Evolutionary conservation across 1,139 yeast genomes (phyloP).

Genomic region (Taphrina communis): DNA sequence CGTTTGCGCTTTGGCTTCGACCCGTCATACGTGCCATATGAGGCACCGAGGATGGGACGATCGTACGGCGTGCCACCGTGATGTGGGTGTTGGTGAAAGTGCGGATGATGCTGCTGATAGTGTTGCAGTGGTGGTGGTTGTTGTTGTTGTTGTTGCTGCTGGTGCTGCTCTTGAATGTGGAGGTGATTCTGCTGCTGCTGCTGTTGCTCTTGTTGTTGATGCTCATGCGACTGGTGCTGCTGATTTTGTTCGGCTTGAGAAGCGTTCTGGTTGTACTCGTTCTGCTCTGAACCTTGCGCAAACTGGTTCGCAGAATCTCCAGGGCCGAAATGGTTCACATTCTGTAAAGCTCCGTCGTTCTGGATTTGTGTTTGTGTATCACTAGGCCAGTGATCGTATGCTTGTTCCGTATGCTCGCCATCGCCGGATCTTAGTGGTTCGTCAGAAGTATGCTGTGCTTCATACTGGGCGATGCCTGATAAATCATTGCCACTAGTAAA

Average conservation of each 20-base stretch:
- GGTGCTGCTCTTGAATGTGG: background rate
- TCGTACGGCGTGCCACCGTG: constrained; percentile 28
- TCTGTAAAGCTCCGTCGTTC: constrained; percentile 6
- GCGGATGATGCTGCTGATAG: constrained; percentile 12
- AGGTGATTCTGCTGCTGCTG: constrained; percentile 13
- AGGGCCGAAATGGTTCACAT: constrained; percentile 13
- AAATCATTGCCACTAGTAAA: constrained; percentile 29
- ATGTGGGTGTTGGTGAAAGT: constrained; percentile 12
- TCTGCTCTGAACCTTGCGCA: background rate
- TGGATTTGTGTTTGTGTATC: constrained; percentile 19
- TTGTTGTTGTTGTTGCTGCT: constrained; percentile 15
- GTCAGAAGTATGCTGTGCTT: constrained; percentile 10
- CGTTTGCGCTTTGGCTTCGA: constrained; percentile 52
- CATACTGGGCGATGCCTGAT: constrained; percentile 11
- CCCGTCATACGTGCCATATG: constrained; percentile 29
- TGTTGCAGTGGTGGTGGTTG: constrained; percentile 1
- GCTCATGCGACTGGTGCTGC: constrained; percentile 9
- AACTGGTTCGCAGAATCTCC: constrained; percentile 14
- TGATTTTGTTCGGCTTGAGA: constrained; percentile 1
- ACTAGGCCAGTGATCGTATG: constrained; percentile 26
- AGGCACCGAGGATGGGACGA: constrained; percentile 23
- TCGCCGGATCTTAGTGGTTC: constrained; percentile 11
- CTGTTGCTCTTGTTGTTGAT: constrained; percentile 10
- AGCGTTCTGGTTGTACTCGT: constrained; percentile 5
- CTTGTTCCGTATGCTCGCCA: constrained; percentile 4